phyloP scores from a whole-genome alignment of 2,329 filamentous ascomycete species.

The Diaporthe vexans region DNA sequence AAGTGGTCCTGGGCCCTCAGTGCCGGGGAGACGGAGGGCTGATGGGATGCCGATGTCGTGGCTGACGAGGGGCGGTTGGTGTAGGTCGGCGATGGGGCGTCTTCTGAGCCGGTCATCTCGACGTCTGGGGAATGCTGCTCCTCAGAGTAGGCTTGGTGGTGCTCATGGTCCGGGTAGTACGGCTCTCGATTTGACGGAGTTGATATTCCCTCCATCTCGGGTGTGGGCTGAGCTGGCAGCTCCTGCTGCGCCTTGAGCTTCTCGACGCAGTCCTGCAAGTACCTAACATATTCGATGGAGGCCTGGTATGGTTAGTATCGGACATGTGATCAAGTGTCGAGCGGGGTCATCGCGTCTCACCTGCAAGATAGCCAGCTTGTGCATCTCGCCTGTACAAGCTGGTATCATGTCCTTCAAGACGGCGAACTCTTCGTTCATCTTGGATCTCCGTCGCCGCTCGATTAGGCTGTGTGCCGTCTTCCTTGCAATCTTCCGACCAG shows the following conservation, averaged over 20 bases:
- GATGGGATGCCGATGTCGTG: slow-evolving; percentile 45
- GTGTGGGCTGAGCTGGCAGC: slow-evolving; percentile 47
- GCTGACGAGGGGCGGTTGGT: slow-evolving; percentile 51
- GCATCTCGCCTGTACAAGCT: slow-evolving; percentile 97
- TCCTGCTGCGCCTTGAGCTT: slow-evolving; percentile 78
- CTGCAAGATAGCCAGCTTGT: slow-evolving; percentile 95
- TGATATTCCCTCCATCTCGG: slow-evolving; percentile 48
- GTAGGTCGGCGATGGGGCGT: slow-evolving; percentile 61
- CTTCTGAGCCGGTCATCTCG: slow-evolving; percentile 71
- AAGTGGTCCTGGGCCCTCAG: slow-evolving; percentile 61
- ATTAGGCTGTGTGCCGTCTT: slow-evolving; percentile 98
- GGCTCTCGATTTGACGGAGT: slow-evolving; percentile 47
- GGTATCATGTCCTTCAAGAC: slow-evolving; percentile 96
- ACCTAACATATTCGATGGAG: slow-evolving; percentile 95
- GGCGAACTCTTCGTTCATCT: slow-evolving; percentile 99
- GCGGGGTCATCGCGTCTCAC: slow-evolving; percentile 61
- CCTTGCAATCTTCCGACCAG: slow-evolving; percentile 92
- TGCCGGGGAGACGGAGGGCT: slow-evolving; percentile 67
- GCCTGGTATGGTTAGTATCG: slow-evolving; percentile 68
- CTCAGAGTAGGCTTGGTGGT: slow-evolving; percentile 44
- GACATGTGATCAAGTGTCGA: background rate
- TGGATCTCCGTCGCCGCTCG: slow-evolving; percentile 88
- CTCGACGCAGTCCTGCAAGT: slow-evolving; percentile 88
- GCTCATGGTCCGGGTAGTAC: slow-evolving; percentile 47
- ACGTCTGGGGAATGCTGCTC: slow-evolving; percentile 62